Evolutionary conservation across 1,284 basidiomycete genomes (phyloP).

Genomic region (Trametes versicolor): DNA sequence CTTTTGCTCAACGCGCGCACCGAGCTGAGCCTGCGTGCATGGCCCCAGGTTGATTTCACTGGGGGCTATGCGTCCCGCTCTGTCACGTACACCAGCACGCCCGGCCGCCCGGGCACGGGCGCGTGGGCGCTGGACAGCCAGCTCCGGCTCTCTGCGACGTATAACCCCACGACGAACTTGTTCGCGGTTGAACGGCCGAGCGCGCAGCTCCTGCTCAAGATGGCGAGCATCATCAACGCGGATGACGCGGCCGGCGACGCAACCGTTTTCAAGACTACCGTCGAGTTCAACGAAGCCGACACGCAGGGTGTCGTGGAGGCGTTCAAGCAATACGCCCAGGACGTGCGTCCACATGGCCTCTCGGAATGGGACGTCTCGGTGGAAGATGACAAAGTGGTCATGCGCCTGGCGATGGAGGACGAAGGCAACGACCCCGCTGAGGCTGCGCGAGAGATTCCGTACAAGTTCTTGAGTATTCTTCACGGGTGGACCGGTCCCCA

Average conservation of each 20-base stretch:
- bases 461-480: slow-evolving; percentile 3
- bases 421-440: neutral
- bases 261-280: neutral
- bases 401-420: neutral
- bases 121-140: slow-evolving; percentile 1
- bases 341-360: neutral
- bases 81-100: slow-evolving; percentile 7
- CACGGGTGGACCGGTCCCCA: slow-evolving; percentile 3
- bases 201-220: slow-evolving; percentile 5
- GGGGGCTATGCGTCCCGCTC: neutral
- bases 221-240: slow-evolving; percentile 1
- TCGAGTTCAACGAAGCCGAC: neutral
- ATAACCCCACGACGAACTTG: neutral
- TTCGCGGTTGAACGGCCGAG: slow-evolving; percentile 10
- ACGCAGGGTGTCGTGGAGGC: neutral
- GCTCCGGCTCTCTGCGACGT: slow-evolving; percentile 5
- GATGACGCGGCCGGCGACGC: neutral
- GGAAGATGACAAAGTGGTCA: neutral
- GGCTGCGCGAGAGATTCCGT: slow-evolving; percentile 1
- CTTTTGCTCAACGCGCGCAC: neutral
- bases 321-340: neutral
- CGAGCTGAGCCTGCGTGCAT: neutral
- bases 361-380: neutral
- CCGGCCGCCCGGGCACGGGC: slow-evolving; percentile 1
- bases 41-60: slow-evolving; percentile 4